Base-by-base conservation (phyloP, 768 basidiomycete genomes). In the Xerocomellus amylosporus region DNA sequence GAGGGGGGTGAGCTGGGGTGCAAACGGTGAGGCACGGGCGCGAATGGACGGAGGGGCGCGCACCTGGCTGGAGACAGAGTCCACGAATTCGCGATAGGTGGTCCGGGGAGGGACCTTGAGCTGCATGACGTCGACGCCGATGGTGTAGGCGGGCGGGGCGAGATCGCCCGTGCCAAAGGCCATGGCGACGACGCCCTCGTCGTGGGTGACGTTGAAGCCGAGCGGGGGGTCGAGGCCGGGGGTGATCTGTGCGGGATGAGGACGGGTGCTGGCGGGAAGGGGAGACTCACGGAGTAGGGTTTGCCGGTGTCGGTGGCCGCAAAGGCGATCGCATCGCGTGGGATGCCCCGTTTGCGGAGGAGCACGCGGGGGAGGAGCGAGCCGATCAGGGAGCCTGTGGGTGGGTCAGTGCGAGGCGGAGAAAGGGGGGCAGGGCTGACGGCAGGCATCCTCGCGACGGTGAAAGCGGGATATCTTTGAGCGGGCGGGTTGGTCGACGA, bases 41-140 rank as follows among this genome's bases (percentile, higher is more conserved):
- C 17, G 45, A 26, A 20, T 15, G 20, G 28, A 6, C 15, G 17
- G 17, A 8, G 4, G 20, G 15, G 1, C 14, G 50, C 70, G 54
- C 54, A 86, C 91, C 78, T 87, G 85, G 48, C 87, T 86, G 24
- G 77, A 76, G 34, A 93, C 74, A 22, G 77, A 77, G 48, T 82
- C 75, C 8, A 90, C 75, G 64, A 93, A 90, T 1, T 81, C 79
- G 10, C 68, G 53, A 54, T 88, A 77, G 2, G 81, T 77, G 38
- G 80, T 78, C 17, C 82, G 77, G 12, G 76, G 71, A 12, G 89
- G 90, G 19, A 88, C 68, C 42, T 76, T 77, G 39, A 88, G 74
- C 64, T 84, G 86, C 91, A 93, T 94, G 45, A 92, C 79, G 71
- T 94, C 91, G 38, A 93, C 74, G 19, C 92, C 91, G 10, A 93